Base-by-base conservation (phyloP, 768 basidiomycete species). In the Trametes cingulata region DNA sequence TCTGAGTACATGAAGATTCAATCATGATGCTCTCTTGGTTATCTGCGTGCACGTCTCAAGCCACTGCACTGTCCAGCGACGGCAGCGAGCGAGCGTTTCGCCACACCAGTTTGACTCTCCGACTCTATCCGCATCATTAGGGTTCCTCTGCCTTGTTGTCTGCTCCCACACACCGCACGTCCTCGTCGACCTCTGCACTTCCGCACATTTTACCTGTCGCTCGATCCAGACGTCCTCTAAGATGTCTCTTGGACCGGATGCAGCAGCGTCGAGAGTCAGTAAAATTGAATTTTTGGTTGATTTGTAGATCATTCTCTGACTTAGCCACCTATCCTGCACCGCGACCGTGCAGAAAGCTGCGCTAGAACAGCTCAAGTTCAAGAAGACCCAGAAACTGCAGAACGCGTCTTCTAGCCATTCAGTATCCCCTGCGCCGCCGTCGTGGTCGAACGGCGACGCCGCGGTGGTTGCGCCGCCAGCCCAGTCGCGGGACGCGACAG, bases 401-500 rank as follows among this genome's bases (percentile, higher is more conserved):
- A 66, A 60, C 29, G 37, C 51, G 29, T 67, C 67, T 20, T 49
- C 63, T 9, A 45, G 56, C 10, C 56, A 60, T 13, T 53, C 69
- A 24, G 46, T 67, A 5, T 61, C 71, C 15, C 65, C 72, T 12
- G 57, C 70, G 14, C 36, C 58, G 27, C 50, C 71, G 39, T 67
- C 69, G 7, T 66, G 57, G 62, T 15, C 22, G 40, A 54, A 62
- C 12, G 49, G 52, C 6, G 33, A 64, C 65, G 40, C 47, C 69
- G 55, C 67, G 52, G 45, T 68, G 41, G 62, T 43, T 37, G 59
- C 65, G 14, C 85, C 80, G 59, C 86, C 87, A 8, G 46, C 81
- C 37, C 90, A 92, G 76, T 89, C 88, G 60, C 83, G 90, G 67
- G 90, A 92, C 77, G 88, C 82, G 43, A 88, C 86, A n/a, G 73